A percentile compares a stretch with the other conserved stretches of the same genome.
phyloP scores from a whole-genome alignment of 2,329 filamentous ascomycete species.

The Trichothecium roseum region DNA sequence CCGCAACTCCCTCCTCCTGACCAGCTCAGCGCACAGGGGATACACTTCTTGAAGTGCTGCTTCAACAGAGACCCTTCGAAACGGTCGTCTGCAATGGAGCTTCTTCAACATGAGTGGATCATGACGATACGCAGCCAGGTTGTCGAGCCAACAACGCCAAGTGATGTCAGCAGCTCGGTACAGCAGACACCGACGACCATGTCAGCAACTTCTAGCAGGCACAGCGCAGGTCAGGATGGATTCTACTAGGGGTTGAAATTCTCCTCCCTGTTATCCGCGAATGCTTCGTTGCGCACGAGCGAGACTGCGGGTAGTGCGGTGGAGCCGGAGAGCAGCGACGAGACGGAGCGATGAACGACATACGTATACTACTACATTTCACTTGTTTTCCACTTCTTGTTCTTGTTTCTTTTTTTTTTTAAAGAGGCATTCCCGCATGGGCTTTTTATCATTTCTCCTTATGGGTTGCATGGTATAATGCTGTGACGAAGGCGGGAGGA shows the following conservation, averaged over 20 bases:
- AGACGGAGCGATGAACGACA: too few relatives aligned
- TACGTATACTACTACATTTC: too few relatives aligned
- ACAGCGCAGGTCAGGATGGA: slow-evolving; percentile 17
- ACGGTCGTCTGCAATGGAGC: slow-evolving; percentile 72
- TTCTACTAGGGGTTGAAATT: slow-evolving; percentile 14
- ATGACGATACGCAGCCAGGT: slow-evolving; percentile 55
- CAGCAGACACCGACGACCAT: slow-evolving; percentile 22
- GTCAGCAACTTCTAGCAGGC: slow-evolving; percentile 17
- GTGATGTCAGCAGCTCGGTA: slow-evolving; percentile 37
- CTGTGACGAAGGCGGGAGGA: too few relatives aligned
- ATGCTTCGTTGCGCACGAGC: background rate
- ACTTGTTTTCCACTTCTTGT: too few relatives aligned
- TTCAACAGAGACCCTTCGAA: slow-evolving; percentile 76
- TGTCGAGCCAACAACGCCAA: slow-evolving; percentile 53
- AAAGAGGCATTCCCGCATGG: too few relatives aligned
- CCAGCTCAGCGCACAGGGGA: slow-evolving; percentile 72
- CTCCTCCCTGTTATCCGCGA: background rate
- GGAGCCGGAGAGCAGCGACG: too few relatives aligned
- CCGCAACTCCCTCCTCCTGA: slow-evolving; percentile 74
- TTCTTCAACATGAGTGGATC: slow-evolving; percentile 91
- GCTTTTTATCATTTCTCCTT: too few relatives aligned
- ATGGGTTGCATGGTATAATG: too few relatives aligned
- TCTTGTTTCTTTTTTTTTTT: too few relatives aligned
- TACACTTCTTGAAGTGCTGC: slow-evolving; percentile 81
- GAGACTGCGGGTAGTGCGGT: background rate